phyloP scores from a whole-genome alignment of 768 basidiomycete species.

The Fibroporia radiculosa region DNA sequence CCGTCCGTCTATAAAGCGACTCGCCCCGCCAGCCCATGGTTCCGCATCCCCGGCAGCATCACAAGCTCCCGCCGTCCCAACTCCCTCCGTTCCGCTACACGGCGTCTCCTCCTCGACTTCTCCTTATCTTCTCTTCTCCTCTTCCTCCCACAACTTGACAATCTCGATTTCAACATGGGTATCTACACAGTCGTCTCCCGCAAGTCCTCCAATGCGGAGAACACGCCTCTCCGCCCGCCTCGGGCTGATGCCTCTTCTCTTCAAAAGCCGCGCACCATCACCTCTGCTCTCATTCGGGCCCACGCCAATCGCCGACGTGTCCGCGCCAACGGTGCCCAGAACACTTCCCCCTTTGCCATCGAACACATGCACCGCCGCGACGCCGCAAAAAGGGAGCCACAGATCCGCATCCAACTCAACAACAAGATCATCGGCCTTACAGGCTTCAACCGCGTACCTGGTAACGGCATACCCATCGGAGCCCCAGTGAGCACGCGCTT shows the following conservation, averaged over 20 bases:
- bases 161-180: not conserved
- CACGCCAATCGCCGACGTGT: conserved; percentile 2
- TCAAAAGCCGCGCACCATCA: conserved; percentile 1
- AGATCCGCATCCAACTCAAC: not conserved
- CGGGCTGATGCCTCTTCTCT: not conserved
- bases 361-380: not conserved
- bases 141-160: not conserved
- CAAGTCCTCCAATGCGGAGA: conserved; percentile 22
- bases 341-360: not conserved
- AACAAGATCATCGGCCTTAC: not conserved
- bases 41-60: not conserved
- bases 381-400: not conserved
- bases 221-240: conserved; percentile 9
- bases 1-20: conserved; percentile 5
- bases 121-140: conserved; percentile 2
- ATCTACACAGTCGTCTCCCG: conserved; percentile 9
- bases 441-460: not conserved
- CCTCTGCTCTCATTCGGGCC: not conserved
- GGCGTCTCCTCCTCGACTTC: not conserved
- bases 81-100: not conserved
- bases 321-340: conserved; percentile 5
- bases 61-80: not conserved
- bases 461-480: not conserved
- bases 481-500: not conserved
- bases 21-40: not conserved